Evolutionary conservation across 352 stramenopile species (phyloP).

Genomic region (Phytopythium mirpurense): DNA sequence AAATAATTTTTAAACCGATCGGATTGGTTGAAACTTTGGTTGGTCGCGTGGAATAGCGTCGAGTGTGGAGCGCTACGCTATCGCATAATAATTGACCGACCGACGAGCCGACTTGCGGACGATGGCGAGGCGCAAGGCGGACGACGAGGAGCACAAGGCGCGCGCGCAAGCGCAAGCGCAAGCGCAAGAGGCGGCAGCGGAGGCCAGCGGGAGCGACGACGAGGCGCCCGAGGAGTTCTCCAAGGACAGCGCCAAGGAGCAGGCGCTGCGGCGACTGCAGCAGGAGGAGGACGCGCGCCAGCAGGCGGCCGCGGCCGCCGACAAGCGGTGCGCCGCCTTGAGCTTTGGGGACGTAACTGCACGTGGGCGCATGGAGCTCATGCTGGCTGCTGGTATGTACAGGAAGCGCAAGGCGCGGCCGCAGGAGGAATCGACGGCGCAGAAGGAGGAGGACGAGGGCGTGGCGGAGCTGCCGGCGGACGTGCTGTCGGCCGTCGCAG

Average conservation of each 20-base stretch:
- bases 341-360: no score
- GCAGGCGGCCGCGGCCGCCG: conserved; percentile 20
- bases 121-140: conserved; percentile 7
- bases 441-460: conserved; percentile 13
- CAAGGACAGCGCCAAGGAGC: conserved; percentile 58
- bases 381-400: not conserved
- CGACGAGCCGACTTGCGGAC: no score
- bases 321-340: conserved; percentile 34
- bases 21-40: conserved; percentile 31
- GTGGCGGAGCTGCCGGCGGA: conserved; percentile 54
- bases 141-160: conserved; percentile 20
- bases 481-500: conserved; percentile 59
- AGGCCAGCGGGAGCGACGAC: conserved; percentile 52
- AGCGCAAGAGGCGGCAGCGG: not conserved
- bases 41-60: conserved; percentile 5
- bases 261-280: conserved; percentile 39
- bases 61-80: no score
- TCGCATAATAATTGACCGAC: no score
- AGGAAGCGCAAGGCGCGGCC: conserved; percentile 52
- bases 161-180: conserved; percentile 4
- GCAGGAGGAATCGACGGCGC: conserved; percentile 7
- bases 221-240: conserved; percentile 75
- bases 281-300: conserved; percentile 45
- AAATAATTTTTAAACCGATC: not conserved
- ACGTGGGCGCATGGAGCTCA: no score